These are phyloP conservation scores for Epichloe sylvatica DNA, from an alignment of 2,329 filamentous ascomycete species.

Conservation along the genomic window DNA sequence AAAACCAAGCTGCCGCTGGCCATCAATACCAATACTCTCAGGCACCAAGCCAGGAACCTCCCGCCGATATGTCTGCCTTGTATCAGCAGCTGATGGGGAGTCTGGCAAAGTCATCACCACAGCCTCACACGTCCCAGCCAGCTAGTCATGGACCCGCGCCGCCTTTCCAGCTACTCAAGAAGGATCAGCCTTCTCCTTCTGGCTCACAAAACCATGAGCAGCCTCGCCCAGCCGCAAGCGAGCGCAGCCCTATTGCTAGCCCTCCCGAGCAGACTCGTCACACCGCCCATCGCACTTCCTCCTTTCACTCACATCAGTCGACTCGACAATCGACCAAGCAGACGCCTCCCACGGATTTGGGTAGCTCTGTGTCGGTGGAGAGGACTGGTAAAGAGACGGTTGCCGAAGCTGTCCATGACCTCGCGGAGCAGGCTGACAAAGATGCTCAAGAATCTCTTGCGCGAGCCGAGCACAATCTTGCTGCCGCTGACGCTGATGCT, in stretches of 20 bases:
- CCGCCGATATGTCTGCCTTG: constrained; percentile 21
- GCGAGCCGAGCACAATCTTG: constrained; percentile 36
- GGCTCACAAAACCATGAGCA: constrained; percentile 25
- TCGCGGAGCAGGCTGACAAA: constrained; percentile 39
- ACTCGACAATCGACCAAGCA: constrained; percentile 10
- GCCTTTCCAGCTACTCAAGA: constrained; percentile 38
- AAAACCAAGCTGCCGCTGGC: constrained; percentile 13
- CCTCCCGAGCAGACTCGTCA: constrained; percentile 30
- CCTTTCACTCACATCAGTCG: constrained; percentile 16
- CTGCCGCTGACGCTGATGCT: constrained; percentile 27
- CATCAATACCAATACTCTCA: constrained; percentile 7
- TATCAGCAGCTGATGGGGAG: constrained; percentile 26
- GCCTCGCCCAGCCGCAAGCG: constrained; percentile 24
- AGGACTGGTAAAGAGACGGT: constrained; percentile 56
- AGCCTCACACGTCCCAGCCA: constrained; percentile 25
- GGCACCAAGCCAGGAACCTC: constrained; percentile 20
- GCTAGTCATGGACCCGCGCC: constrained; percentile 17
- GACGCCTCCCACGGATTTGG: constrained; percentile 19
- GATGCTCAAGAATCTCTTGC: constrained; percentile 53
- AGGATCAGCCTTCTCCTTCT: constrained; percentile 27
- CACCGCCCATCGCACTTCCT: constrained; percentile 22
- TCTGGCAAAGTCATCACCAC: constrained; percentile 26
- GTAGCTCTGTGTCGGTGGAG: constrained; percentile 21
- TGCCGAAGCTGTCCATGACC: constrained; percentile 51
- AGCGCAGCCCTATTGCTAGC: constrained; percentile 30